Conservation (phyloP, 2,329 filamentous ascomycete species). For the Sporothrix mexicana region DNA sequence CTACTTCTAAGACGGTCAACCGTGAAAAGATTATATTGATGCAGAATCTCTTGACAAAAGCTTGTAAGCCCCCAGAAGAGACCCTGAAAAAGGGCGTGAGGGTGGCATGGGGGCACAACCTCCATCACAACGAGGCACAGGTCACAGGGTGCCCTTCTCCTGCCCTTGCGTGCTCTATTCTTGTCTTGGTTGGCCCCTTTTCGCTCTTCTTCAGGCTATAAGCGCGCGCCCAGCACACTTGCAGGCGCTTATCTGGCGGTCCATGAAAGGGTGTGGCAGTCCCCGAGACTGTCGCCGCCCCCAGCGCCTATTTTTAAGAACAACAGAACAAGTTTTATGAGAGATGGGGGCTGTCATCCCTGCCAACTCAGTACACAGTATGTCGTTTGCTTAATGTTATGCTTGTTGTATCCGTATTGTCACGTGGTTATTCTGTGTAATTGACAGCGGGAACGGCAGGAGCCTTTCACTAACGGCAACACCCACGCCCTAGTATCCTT, state of each 20-base stretch:
- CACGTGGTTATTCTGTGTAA: background rate
- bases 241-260: background rate
- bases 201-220: background rate
- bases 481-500: conserved; percentile 7
- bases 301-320: conserved; percentile 11
- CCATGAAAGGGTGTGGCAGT: background rate
- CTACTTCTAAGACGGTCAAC: background rate
- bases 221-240: background rate
- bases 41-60: background rate
- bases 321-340: background rate
- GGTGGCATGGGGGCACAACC: background rate
- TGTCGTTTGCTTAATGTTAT: background rate
- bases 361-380: no score
- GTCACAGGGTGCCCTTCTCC: background rate
- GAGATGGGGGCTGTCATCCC: background rate
- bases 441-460: background rate
- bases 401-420: background rate
- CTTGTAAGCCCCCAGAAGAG: background rate
- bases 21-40: background rate
- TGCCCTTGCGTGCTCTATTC: no score
- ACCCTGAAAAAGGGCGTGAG: background rate
- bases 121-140: background rate
- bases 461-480: background rate
- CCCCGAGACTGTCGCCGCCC: no score
- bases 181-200: no score